Conservation (phyloP, 176 grass and related monocot genomes). For the Hsuehochloa calcarea region DNA sequence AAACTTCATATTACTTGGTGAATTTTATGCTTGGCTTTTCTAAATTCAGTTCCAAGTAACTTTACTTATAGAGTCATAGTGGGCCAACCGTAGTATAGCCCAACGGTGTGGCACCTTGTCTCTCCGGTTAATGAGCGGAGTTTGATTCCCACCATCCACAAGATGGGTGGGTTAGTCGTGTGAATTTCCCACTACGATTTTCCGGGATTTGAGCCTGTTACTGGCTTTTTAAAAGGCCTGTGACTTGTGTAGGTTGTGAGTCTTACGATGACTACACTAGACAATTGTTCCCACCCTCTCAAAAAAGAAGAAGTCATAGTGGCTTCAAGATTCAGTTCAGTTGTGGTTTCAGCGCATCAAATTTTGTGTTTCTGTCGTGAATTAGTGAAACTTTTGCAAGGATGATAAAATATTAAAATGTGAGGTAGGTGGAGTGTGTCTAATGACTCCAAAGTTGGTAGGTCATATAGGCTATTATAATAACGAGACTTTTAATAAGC, state of each 20-base stretch:
- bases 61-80: neutral
- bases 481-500: neutral
- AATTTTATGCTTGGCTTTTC: neutral
- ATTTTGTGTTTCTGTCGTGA: conserved; percentile 2
- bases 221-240: too few relatives aligned
- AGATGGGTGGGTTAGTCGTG: neutral
- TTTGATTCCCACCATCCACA: neutral
- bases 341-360: neutral
- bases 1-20: neutral
- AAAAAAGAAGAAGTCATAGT: neutral
- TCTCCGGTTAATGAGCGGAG: neutral
- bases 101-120: neutral
- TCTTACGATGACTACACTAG: neutral
- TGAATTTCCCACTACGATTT: neutral
- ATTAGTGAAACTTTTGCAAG: conserved; percentile 18
- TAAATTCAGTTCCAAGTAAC: neutral
- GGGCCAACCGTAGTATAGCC: neutral
- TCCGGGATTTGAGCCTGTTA: neutral
- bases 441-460: neutral
- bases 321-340: neutral
- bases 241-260: too few relatives aligned
- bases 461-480: neutral
- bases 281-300: neutral
- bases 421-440: neutral
- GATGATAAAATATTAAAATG: conserved; percentile 4